Conservation (phyloP, 441 rosid species). For the Manihot esculenta region DNA sequence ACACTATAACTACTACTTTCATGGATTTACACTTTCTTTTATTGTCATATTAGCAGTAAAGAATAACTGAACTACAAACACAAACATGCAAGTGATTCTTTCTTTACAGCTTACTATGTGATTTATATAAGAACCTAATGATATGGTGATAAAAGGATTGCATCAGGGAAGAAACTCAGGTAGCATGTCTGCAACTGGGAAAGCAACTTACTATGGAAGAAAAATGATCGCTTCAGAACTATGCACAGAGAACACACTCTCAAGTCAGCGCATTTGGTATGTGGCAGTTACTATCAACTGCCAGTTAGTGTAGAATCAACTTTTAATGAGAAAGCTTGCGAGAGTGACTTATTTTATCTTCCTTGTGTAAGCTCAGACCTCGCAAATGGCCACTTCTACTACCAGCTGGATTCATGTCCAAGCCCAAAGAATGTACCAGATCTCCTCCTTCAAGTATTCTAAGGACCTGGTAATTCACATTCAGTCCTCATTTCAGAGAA, state of each 20-base stretch:
- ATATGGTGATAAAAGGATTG: background rate
- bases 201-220: background rate
- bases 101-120: background rate
- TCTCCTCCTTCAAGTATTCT: constrained; percentile 69
- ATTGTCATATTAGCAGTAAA: constrained; percentile 2
- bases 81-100: constrained; percentile 6
- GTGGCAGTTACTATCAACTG: constrained; percentile 3
- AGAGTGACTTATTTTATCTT: constrained; percentile 37
- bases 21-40: constrained; percentile 1
- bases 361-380: constrained; percentile 38
- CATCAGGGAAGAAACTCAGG: background rate
- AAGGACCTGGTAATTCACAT: constrained; percentile 45
- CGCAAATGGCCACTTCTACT: constrained; percentile 62
- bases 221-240: constrained; percentile 4
- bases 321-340: constrained; percentile 63
- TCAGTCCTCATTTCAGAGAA: background rate
- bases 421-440: constrained; percentile 33
- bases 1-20: background rate
- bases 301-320: constrained; percentile 14
- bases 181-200: constrained; percentile 1
- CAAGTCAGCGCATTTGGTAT: background rate
- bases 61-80: background rate
- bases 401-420: constrained; percentile 54
- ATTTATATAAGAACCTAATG: background rate
- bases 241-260: constrained; percentile 11